Conservation (phyloP, 192 early-diverging fungal species). For the Linnemannia hyalina region DNA sequence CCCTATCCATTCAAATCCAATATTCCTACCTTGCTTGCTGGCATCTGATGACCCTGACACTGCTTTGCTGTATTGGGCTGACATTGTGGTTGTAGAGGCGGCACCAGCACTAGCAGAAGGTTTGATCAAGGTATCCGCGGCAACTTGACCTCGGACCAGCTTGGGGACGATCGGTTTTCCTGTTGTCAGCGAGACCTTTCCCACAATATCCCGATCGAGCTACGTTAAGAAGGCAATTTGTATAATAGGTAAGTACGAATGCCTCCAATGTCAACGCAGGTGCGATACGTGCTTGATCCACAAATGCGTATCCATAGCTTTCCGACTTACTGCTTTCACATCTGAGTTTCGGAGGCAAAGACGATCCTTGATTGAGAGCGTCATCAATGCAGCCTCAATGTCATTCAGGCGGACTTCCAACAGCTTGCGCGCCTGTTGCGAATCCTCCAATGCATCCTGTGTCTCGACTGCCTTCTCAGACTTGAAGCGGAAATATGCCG, state of each 20-base stretch:
- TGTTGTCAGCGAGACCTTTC: constrained; percentile 47
- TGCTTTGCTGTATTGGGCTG: constrained; percentile 10
- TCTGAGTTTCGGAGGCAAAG: constrained; percentile 37
- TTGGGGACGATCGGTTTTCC: constrained; percentile 53
- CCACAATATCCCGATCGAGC: constrained; percentile 46
- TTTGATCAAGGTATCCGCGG: constrained; percentile 44
- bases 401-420: constrained; percentile 40
- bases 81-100: background rate
- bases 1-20: background rate
- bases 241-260: too few relatives aligned
- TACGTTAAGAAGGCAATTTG: background rate
- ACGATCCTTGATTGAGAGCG: constrained; percentile 39
- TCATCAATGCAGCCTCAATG: constrained; percentile 41
- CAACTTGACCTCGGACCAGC: constrained; percentile 40
- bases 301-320: background rate
- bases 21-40: constrained; percentile 14
- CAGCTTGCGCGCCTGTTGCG: constrained; percentile 41
- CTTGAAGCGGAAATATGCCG: constrained; percentile 54
- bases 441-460: constrained; percentile 41
- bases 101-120: background rate
- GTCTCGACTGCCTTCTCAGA: constrained; percentile 50
- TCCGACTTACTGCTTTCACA: constrained; percentile 25
- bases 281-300: too few relatives aligned
- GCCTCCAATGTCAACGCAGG: background rate
- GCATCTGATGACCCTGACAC: background rate